These are phyloP conservation scores for Rhodosporidiobolus odoratus DNA, from an alignment of 768 basidiomycete genomes.

Conservation along the genomic window DNA sequence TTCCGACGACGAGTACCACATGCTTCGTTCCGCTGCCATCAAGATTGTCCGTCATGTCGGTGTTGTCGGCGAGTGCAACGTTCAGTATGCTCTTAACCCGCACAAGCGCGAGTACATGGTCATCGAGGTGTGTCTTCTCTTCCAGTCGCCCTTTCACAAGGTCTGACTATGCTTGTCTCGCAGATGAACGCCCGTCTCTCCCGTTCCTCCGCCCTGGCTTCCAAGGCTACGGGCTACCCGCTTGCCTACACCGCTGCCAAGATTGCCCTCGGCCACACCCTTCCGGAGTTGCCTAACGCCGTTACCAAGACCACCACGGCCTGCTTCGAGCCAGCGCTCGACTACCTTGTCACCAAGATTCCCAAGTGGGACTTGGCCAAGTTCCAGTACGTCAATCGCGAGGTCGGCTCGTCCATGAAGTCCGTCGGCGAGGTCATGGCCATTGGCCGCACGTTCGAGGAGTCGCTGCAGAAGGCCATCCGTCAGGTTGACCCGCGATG, in stretches of 20 bases:
- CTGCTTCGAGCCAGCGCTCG: slow-evolving; percentile 96
- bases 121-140: slow-evolving; percentile 66
- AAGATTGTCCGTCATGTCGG: slow-evolving; percentile 70
- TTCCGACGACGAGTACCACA: slow-evolving; percentile 90
- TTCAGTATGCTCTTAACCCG: slow-evolving; percentile 97
- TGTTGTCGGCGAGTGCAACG: slow-evolving; percentile 91
- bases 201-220: slow-evolving; percentile 73
- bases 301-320: slow-evolving; percentile 99
- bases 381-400: slow-evolving; percentile 87
- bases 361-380: slow-evolving; percentile 99
- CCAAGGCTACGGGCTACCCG: slow-evolving; percentile 98
- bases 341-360: slow-evolving; percentile 99
- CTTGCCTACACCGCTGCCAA: slow-evolving; percentile 99
- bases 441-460: slow-evolving; percentile 97
- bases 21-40: slow-evolving; percentile 94
- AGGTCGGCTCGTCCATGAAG: slow-evolving; percentile 97
- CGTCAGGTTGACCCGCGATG: slow-evolving; percentile 95
- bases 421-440: slow-evolving; percentile 99
- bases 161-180: slow-evolving; percentile 49
- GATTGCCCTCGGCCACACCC: slow-evolving; percentile 92
- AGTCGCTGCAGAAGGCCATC: slow-evolving; percentile 95
- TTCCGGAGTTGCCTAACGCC: slow-evolving; percentile 95
- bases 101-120: slow-evolving; percentile 89
- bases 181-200: slow-evolving; percentile 42
- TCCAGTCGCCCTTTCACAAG: slow-evolving; percentile 3